phyloP scores from a whole-genome alignment of 2,329 filamentous ascomycete genomes.

The Tolypocladium endophyticum region DNA sequence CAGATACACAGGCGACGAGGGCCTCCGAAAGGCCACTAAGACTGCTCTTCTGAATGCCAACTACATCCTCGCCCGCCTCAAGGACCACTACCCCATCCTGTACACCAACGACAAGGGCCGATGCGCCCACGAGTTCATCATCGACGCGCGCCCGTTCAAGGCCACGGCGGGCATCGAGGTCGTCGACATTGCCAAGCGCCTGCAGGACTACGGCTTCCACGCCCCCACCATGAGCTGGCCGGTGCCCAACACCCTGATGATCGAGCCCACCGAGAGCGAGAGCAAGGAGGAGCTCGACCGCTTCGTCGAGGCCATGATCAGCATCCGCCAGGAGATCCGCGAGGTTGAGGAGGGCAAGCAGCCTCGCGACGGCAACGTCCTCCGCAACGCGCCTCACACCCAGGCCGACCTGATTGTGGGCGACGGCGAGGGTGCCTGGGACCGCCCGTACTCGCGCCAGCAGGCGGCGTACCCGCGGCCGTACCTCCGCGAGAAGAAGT shows the following conservation, averaged over 20 bases:
- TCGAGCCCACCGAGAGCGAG: constrained; percentile 92
- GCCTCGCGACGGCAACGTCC: constrained; percentile 67
- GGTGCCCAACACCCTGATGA: constrained; percentile 92
- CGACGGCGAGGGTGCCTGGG: constrained; percentile 51
- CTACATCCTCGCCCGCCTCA: constrained; percentile 84
- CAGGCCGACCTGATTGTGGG: constrained; percentile 66
- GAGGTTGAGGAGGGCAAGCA: constrained; percentile 71
- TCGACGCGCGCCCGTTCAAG: constrained; percentile 79
- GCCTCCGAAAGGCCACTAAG: constrained; percentile 81
- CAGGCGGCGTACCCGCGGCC: constrained; percentile 78
- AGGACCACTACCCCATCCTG: constrained; percentile 79
- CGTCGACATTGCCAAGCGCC: constrained; percentile 90
- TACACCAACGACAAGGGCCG: constrained; percentile 84
- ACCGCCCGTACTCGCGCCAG: constrained; percentile 70
- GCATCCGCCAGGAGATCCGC: constrained; percentile 75
- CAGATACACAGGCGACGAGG: constrained; percentile 30
- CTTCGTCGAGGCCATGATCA: constrained; percentile 82
- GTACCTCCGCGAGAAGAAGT: constrained; percentile 89
- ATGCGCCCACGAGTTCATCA: constrained; percentile 95
- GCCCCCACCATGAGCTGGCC: constrained; percentile 97
- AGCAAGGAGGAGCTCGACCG: constrained; percentile 86
- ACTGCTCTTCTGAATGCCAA: constrained; percentile 93
- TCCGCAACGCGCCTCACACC: constrained; percentile 84
- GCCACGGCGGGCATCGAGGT: constrained; percentile 76
- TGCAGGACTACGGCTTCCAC: constrained; percentile 97